Conservation (phyloP, 2,329 filamentous ascomycete genomes). For the Arachnopeziza araneosa region DNA sequence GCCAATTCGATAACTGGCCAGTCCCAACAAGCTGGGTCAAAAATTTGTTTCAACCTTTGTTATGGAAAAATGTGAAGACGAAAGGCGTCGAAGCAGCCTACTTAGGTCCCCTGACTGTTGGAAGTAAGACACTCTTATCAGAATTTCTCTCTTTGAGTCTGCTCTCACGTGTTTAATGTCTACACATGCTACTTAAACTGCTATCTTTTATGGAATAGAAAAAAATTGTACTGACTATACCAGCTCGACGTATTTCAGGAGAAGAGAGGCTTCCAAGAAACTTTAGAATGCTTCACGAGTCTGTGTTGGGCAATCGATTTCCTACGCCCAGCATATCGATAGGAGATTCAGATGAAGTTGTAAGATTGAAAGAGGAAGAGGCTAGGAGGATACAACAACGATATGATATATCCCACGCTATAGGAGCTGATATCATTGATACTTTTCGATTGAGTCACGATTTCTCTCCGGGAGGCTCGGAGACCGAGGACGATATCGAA, state of each 20-base stretch:
- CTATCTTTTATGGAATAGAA: too few species aligned
- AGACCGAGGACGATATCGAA: constrained; percentile 1
- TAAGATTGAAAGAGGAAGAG: background rate
- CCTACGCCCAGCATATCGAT: background rate
- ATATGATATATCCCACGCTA: background rate
- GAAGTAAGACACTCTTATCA: background rate
- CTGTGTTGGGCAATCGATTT: background rate
- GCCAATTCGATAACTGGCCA: background rate
- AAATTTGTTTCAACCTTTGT: background rate
- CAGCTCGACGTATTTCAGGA: too few species aligned
- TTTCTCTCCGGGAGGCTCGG: constrained; percentile 6
- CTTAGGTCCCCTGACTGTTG: background rate
- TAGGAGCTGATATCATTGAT: background rate
- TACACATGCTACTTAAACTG: too few species aligned
- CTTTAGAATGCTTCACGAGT: background rate
- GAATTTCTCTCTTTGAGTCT: too few species aligned
- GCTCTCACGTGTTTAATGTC: too few species aligned
- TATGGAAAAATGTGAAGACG: background rate
- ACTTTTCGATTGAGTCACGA: background rate
- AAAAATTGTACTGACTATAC: too few species aligned
- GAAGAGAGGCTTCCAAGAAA: background rate
- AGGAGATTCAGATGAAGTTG: background rate
- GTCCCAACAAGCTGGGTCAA: background rate
- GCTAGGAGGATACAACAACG: background rate
- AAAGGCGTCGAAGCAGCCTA: background rate